Evolutionary conservation across 176 grass and related monocot genomes (phyloP), one percentile per base, ranked within the genome.

Genomic region (Stipa capillata): DNA sequence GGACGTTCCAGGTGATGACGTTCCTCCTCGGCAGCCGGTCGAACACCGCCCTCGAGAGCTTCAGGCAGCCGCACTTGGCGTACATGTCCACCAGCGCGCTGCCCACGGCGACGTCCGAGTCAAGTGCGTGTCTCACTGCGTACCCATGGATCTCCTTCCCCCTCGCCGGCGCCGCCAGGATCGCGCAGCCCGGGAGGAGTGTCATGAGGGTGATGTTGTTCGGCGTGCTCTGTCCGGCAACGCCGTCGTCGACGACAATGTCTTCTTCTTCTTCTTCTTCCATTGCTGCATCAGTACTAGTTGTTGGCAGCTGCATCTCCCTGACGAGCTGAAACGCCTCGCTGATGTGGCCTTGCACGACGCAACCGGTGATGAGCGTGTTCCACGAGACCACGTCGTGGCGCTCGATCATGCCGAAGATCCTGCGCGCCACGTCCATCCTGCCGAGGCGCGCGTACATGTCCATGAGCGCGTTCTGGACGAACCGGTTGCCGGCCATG

Each of bases 381-480:
- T 97, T 97, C 95, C 95, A 97, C 8, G 91, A 92, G 44, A 97
- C 95, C 13, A 94, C 77, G 74, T 97, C 91, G 71, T 23, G 90
- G 55, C 7, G 37, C 29, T 85, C 80, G 80, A 92, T 87, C n/a
- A 49, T 50, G 35, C 56, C 76, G 69, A 94, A 97, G 57, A 97
- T 94, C 56, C 44, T 47, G 17, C 80, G 83, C n/a, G 92, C 90
- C 56, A 82, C 68, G 45, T 87, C 87, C 79, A 88, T 92, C 36
- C 89, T 84, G 40, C 91, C 95, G 15, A 97, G 79, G 33, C 92
- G 91, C 15, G 89, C 89, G 82, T 97, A 97, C 92, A 94, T 83
- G 85, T 94, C 95, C 95, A 97, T 94, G 44, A 94, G 90, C 31
- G 95, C 95, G 83, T 97, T 97, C 83, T 94, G 95, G 66, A 97